Percentiles rank a stretch among this genome's conserved stretches.
These are phyloP conservation scores for Phytophthora foliorum DNA, from an alignment of 352 stramenopile genomes.

Conservation along the genomic window DNA sequence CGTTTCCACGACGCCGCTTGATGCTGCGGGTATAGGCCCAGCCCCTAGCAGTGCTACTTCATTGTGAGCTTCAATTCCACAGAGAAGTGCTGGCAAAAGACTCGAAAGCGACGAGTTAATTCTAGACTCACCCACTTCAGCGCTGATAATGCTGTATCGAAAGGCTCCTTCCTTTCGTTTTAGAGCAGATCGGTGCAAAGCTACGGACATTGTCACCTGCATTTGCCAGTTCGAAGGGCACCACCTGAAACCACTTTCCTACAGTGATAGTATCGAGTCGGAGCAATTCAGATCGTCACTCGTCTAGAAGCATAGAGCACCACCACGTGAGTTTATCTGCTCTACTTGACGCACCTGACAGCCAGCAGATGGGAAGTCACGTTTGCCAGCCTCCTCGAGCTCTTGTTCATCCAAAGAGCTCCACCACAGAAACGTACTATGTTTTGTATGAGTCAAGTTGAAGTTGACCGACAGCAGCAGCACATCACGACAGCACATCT, in stretches of 20 bases:
- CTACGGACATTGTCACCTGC: constrained; percentile 12
- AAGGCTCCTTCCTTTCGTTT: not conserved
- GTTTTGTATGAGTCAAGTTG: constrained; percentile 16
- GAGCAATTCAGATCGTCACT: not conserved
- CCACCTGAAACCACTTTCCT: not conserved
- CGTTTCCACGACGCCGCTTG: not conserved
- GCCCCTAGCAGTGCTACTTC: no score
- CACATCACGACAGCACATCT: constrained; percentile 12
- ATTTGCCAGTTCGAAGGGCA: not conserved
- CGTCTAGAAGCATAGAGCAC: not conserved
- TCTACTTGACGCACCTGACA: constrained; percentile 11
- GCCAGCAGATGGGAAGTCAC: constrained; percentile 12
- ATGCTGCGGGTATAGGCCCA: no score
- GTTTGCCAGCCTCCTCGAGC: constrained; percentile 9
- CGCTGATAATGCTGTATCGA: not conserved
- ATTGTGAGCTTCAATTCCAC: no score
- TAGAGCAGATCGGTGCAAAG: constrained; percentile 12
- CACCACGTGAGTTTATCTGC: not conserved
- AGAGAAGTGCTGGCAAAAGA: no score
- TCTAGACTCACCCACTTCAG: no score
- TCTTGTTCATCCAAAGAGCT: constrained; percentile 6
- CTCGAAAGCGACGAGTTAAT: no score
- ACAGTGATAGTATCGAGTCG: not conserved
- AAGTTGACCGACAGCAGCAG: constrained; percentile 10
- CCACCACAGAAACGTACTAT: constrained; percentile 13